Evolutionary conservation across 352 stramenopile species (phyloP).

Genomic region (Peronospora belbahrii): DNA sequence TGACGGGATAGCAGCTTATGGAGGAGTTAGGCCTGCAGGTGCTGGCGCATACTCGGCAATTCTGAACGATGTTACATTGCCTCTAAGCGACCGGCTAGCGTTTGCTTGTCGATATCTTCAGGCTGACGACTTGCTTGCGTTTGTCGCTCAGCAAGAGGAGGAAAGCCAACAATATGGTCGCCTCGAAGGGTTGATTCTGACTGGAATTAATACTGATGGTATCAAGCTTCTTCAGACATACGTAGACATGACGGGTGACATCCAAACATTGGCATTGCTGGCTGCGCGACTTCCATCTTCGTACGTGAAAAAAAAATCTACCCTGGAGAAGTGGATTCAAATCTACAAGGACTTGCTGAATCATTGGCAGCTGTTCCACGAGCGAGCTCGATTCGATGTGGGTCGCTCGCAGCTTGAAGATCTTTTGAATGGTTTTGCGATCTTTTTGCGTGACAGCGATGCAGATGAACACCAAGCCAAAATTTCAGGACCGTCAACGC

Average conservation of each 20-base stretch:
- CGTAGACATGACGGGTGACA: slow-evolving; percentile 83
- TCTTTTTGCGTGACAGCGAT: slow-evolving; percentile 42
- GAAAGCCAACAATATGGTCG: slow-evolving; percentile 78
- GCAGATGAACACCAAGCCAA: slow-evolving; percentile 40
- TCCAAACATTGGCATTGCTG: slow-evolving; percentile 88
- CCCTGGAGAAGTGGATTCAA: slow-evolving; percentile 84
- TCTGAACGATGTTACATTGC: slow-evolving; percentile 80
- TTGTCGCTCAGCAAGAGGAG: slow-evolving; percentile 70
- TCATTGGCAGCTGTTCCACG: slow-evolving; percentile 91
- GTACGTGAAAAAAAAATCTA: slow-evolving; percentile 45
- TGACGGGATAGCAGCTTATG: slow-evolving; percentile 39
- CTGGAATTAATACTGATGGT: slow-evolving; percentile 74
- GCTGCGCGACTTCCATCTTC: slow-evolving; percentile 54
- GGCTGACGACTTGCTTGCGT: slow-evolving; percentile 74
- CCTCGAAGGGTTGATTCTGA: slow-evolving; percentile 88
- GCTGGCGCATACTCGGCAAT: slow-evolving; percentile 61
- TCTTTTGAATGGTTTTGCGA: slow-evolving; percentile 68
- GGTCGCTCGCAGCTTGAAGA: slow-evolving; percentile 85
- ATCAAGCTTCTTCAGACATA: slow-evolving; percentile 88
- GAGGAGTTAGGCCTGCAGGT: slow-evolving; percentile 20
- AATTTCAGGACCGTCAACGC: slow-evolving; percentile 35
- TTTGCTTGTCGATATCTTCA: slow-evolving; percentile 89
- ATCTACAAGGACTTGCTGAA: slow-evolving; percentile 91
- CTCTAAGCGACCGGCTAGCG: slow-evolving; percentile 83
- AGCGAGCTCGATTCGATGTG: slow-evolving; percentile 89